Percentiles rank a stretch among this genome's conserved stretches.
These are phyloP conservation scores for Poronia punctata DNA, from an alignment of 495 filamentous ascomycete genomes.

Conservation along the genomic window DNA sequence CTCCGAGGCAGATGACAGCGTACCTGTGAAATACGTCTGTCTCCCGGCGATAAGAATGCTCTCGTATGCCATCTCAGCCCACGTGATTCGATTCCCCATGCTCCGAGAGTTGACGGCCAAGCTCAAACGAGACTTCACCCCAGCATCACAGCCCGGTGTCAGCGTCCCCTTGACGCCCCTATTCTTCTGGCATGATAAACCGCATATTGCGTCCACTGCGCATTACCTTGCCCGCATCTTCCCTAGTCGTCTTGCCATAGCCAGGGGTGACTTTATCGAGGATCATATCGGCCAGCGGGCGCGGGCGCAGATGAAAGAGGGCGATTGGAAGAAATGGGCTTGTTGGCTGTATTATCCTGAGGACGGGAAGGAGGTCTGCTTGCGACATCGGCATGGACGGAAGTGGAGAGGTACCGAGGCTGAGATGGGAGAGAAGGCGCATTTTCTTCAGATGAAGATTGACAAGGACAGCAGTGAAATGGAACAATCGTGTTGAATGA, in stretches of 20 bases:
- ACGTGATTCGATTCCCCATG: conserved; percentile 30
- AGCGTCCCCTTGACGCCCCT: conserved; percentile 38
- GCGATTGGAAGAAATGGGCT: conserved; percentile 38
- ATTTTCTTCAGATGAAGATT: conserved; percentile 10
- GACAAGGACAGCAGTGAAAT: background rate
- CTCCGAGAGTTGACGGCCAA: conserved; percentile 29
- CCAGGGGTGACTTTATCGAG: conserved; percentile 40
- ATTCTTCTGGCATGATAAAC: conserved; percentile 47
- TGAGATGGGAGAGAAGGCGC: conserved; percentile 15
- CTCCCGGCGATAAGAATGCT: conserved; percentile 37
- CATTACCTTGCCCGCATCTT: conserved; percentile 40
- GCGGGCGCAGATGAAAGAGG: conserved; percentile 41
- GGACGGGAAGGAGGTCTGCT: conserved; percentile 29
- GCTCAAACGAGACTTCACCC: conserved; percentile 29
- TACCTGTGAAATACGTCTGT: conserved; percentile 35
- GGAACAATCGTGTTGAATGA: too few species aligned
- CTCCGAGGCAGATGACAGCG: conserved; percentile 9
- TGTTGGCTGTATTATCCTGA: conserved; percentile 43
- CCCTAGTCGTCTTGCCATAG: conserved; percentile 31
- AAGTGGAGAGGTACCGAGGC: conserved; percentile 34
- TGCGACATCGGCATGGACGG: conserved; percentile 38
- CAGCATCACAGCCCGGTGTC: conserved; percentile 6
- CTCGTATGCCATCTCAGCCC: conserved; percentile 34
- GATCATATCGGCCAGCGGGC: conserved; percentile 40
- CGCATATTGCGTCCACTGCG: conserved; percentile 34